Conservation (phyloP, 2,329 filamentous ascomycete species). For the Nemania serpens region DNA sequence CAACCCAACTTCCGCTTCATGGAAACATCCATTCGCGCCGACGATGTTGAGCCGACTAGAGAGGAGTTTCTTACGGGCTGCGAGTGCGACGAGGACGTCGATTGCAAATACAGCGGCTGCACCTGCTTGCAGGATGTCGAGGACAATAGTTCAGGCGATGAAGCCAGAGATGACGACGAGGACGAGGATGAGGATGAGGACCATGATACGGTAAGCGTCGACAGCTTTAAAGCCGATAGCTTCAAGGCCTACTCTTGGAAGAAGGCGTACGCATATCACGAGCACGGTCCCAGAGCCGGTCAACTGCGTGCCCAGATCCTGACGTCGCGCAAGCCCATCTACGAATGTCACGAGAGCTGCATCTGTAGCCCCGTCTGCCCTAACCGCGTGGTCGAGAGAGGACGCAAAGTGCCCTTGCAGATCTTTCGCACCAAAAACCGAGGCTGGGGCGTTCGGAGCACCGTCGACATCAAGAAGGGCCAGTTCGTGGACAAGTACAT, state of each 20-base stretch:
- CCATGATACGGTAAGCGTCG: not conserved
- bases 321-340: conserved; percentile 66
- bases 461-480: conserved; percentile 67
- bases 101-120: conserved; percentile 71
- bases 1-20: conserved; percentile 73
- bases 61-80: conserved; percentile 72
- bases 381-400: conserved; percentile 77
- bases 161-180: not conserved
- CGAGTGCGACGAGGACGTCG: conserved; percentile 62
- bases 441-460: conserved; percentile 77
- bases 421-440: conserved; percentile 75
- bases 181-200: conserved; percentile 35
- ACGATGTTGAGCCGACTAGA: conserved; percentile 64
- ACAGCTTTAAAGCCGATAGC: not conserved
- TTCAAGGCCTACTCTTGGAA: conserved; percentile 34
- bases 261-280: conserved; percentile 67
- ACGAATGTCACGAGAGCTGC: conserved; percentile 79
- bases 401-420: conserved; percentile 70
- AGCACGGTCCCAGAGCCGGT: conserved; percentile 56
- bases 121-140: conserved; percentile 64
- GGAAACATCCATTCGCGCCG: conserved; percentile 60
- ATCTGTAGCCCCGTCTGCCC: conserved; percentile 67
- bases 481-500: conserved; percentile 83
- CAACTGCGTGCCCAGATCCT: conserved; percentile 58
- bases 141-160: conserved; percentile 56